phyloP scores from a whole-genome alignment of 148 eudicot genomes.

The Rhododendron williamsianum region DNA sequence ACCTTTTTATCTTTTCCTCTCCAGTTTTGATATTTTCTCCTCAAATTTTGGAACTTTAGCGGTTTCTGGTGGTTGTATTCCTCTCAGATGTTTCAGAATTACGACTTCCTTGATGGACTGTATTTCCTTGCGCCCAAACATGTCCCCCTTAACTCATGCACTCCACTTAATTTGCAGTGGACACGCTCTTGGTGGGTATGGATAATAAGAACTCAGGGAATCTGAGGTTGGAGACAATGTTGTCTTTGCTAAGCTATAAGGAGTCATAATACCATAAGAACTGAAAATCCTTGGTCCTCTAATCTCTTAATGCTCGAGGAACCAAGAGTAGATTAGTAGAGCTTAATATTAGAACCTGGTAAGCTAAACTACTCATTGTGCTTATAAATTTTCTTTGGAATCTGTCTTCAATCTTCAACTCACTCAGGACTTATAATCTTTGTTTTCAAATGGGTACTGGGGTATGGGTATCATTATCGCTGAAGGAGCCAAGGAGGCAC shows the following conservation, averaged over 20 bases:
- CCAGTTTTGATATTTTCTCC: not conserved
- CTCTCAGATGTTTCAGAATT: not conserved
- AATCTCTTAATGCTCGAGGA: not conserved
- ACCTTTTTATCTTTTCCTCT: not conserved
- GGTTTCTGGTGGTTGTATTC: not conserved
- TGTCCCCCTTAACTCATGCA: not conserved
- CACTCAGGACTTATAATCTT: not conserved
- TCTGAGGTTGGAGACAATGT: not conserved
- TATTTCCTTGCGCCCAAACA: not conserved
- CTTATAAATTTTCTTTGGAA: not conserved
- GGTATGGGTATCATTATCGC: not conserved
- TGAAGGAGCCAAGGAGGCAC: not conserved
- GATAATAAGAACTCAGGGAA: not conserved
- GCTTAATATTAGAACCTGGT: not conserved
- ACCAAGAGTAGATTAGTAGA: not conserved
- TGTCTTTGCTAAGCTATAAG: not conserved
- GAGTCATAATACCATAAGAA: not conserved
- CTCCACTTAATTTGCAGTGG: not conserved
- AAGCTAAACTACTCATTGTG: not conserved
- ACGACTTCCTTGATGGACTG: not conserved
- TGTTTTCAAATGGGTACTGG: not conserved
- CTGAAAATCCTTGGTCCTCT: not conserved
- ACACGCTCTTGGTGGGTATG: not conserved
- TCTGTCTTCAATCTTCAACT: constrained; percentile 4
- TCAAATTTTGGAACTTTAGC: not conserved